Evolutionary conservation across 306 rosid genomes (phyloP), one percentile per base, ranked within the genome.

Genomic region (Lathyrus aphaca): DNA sequence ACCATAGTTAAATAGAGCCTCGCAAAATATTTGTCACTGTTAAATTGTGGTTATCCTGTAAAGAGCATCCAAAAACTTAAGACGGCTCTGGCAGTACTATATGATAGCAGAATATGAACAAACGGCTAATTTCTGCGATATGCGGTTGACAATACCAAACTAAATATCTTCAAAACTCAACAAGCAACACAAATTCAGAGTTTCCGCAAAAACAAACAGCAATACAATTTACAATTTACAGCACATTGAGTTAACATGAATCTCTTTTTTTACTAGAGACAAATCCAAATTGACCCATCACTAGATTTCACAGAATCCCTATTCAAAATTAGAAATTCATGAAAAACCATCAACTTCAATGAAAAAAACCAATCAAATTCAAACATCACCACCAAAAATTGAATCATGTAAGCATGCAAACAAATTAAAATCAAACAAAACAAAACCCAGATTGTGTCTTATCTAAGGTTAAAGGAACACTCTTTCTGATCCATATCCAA

Each of bases 391-490:
- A 10, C 13, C 42, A 46, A 62, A 62, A 27, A 55, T 23, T 56
- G 73, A 69, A 84, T 82, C 83, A 77, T 6, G 66, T 21, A 25
- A 80, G 21, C 63, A 37, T 16, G 53, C 77, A 83, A 64, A 53
- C 27, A 50, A 27, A 37, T 38, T 19, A 56, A 44, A 37, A 63
- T 30, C 44, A 35, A 15, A 1, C 10, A 68, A 50, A 76, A 62
- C 6, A 48, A 39, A 55, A 59, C 71, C 45, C 73, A 59, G 64
- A 79, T 30, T 75, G 23, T 27, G 3, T 58, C 63, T 71, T 57
- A 72, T 74, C 85, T 72, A 45, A 73, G 85, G 83, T 64, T 62
- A 44, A 69, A 38, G 16, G 69, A 74, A 12, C 70, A 75, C 45
- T 4, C 60, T 68, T 65, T 73, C 29, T 62, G 68, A 62, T 9